Percentiles rank a stretch among this genome's conserved stretches.
Evolutionary conservation across 305 asterid species (phyloP).

Genomic region (Fraxinus dipetala): DNA sequence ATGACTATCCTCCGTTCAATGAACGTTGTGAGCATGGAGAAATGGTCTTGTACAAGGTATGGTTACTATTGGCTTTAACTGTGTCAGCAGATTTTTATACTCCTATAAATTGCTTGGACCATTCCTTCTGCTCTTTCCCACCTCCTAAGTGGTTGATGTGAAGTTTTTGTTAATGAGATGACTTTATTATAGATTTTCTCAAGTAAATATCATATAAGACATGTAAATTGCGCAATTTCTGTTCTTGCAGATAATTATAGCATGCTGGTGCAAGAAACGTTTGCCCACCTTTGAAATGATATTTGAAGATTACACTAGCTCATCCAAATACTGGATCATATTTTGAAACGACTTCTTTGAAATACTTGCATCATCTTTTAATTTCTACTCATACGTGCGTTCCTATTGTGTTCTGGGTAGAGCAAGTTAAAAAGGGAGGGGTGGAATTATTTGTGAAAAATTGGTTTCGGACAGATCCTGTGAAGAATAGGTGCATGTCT

Average conservation of each 20-base stretch:
- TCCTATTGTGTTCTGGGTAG: neutral
- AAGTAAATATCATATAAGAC: neutral
- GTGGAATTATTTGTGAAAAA: neutral
- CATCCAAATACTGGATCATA: neutral
- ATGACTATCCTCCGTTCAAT: constrained; percentile 94
- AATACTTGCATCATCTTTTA: neutral
- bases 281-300: neutral
- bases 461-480: neutral
- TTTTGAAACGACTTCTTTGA: neutral
- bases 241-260: neutral
- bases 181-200: neutral
- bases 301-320: neutral
- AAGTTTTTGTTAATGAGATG: neutral
- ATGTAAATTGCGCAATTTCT: neutral
- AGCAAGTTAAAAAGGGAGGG: neutral
- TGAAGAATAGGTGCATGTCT: neutral
- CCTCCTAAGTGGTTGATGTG: constrained; percentile 5
- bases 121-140: constrained; percentile 5
- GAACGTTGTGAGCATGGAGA: constrained; percentile 95
- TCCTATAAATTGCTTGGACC: constrained; percentile 18
- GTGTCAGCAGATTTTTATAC: constrained; percentile 13
- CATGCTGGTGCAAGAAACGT: neutral
- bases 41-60: constrained; percentile 98
- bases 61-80: neutral
- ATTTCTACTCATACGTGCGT: neutral